These are phyloP conservation scores for Claviceps sp. DNA, from an alignment of 2,329 filamentous ascomycete species.

Conservation along the genomic window DNA sequence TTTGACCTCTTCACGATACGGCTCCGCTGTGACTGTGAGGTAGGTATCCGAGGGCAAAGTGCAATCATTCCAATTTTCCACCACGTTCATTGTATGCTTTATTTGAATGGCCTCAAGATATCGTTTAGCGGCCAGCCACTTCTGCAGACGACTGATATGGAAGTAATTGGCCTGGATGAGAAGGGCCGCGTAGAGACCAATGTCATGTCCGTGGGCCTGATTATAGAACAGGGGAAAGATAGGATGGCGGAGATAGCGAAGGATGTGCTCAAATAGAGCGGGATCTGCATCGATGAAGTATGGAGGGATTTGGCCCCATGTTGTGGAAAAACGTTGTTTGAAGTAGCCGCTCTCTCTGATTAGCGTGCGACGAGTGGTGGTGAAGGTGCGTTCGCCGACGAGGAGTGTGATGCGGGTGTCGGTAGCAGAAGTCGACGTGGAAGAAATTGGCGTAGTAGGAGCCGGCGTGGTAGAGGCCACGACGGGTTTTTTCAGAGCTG, in stretches of 20 bases:
- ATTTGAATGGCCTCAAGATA: background rate
- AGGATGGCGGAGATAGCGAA: constrained; percentile 20
- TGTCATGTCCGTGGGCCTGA: background rate
- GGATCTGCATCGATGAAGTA: constrained; percentile 27
- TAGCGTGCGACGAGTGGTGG: background rate
- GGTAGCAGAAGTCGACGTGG: no score
- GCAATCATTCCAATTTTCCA: background rate
- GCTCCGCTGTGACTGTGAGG: background rate
- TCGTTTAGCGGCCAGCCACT: background rate
- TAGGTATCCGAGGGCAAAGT: background rate
- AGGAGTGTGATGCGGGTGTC: background rate
- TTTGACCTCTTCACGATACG: background rate
- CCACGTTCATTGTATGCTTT: background rate
- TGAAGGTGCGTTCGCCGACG: background rate
- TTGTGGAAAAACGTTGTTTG: background rate
- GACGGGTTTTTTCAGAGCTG: no score
- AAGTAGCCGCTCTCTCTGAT: background rate
- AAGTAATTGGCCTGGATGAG: background rate
- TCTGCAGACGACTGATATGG: background rate
- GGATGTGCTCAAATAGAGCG: constrained; percentile 21
- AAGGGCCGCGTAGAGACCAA: background rate
- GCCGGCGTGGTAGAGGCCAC: no score
- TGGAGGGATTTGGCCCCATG: constrained; percentile 2
- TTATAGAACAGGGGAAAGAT: constrained; percentile 22
- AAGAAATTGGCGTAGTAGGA: no score